Base-by-base conservation (phyloP, 495 filamentous ascomycete species). In the Tuber brumale region DNA sequence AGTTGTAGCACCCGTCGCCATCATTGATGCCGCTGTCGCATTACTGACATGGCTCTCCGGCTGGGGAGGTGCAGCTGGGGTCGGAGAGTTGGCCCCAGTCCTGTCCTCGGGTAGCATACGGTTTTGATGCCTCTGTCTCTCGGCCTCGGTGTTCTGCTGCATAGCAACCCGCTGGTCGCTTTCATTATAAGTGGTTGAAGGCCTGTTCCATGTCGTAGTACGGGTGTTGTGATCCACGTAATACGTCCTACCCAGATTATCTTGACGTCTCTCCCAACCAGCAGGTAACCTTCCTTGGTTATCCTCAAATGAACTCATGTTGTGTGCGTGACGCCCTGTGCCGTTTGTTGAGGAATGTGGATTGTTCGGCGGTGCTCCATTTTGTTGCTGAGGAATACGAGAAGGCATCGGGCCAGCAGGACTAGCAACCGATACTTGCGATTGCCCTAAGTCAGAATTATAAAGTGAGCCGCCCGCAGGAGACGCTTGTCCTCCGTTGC, bases 221-320 rank as follows among this genome's bases (percentile, higher is more conserved):
- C 95, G 88, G 8, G 95, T 97, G 84, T 99, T 99, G 84, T 99
- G 95, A 83, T 99, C 95, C 45, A 99, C 95, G 85, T 99, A 99
- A 83, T 99, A 99, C n/a, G 94, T 98, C 80, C 95, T 90, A 74
- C 96, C 96, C 57, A 99, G 85, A 81, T 98, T 94, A 84, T 99
- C 95, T 83, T 98, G 95, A 66, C 95, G 89, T 70, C 96, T 89
- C 84, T 99, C 95, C 95, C 96, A 99, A 48, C 95, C 95, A 72
- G 92, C 90, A 35, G 95, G 95, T 77, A 99, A 85, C 82, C 95
- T 90, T 70, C 95, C 95, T 83, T 97, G 94, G 46, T 91, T 89
- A 83, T 99, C 95, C 85, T 97, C 95, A 82, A 99, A 99, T 1
- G 95, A 94, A 84, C 93, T 97, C 83, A 95, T 88, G 72, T 90